phyloP scores from a whole-genome alignment of 1,284 basidiomycete species.

The Volvariella volvacea region DNA sequence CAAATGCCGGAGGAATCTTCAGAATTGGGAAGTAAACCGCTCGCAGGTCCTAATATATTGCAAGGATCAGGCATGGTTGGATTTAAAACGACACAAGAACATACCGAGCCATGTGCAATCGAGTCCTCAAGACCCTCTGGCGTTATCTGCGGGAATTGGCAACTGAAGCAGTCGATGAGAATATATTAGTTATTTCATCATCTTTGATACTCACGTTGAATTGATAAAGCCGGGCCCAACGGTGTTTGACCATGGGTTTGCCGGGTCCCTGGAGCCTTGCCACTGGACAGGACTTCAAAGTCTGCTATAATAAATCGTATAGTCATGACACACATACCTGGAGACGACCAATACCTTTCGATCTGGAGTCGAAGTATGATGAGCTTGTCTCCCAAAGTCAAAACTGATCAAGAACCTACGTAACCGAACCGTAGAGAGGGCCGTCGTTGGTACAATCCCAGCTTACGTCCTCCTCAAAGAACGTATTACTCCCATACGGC shows the following conservation, averaged over 20 bases:
- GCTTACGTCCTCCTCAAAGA: slow-evolving; percentile 35
- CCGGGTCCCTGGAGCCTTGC: slow-evolving; percentile 26
- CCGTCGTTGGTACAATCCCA: slow-evolving; percentile 35
- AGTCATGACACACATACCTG: slow-evolving; percentile 20
- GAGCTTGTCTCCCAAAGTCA: neutral
- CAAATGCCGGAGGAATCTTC: slow-evolving; percentile 21
- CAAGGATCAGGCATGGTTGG: neutral
- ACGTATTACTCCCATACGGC: slow-evolving; percentile 39
- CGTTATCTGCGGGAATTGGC: slow-evolving; percentile 41
- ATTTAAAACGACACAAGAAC: slow-evolving; percentile 7
- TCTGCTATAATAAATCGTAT: neutral
- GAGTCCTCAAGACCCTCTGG: slow-evolving; percentile 33
- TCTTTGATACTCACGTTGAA: slow-evolving; percentile 24
- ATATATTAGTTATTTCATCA: neutral
- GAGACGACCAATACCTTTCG: slow-evolving; percentile 15
- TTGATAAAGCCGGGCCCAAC: slow-evolving; percentile 35
- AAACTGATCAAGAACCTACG: neutral
- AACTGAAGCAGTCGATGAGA: slow-evolving; percentile 22
- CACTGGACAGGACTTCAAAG: slow-evolving; percentile 20
- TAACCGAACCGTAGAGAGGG: slow-evolving; percentile 25
- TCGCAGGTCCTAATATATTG: slow-evolving; percentile 28
- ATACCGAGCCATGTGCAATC: slow-evolving; percentile 31
- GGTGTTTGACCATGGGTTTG: slow-evolving; percentile 32
- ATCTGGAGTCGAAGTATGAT: neutral
- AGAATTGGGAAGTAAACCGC: slow-evolving; percentile 33